Evolutionary conservation across 2,329 filamentous ascomycete species (phyloP).

Genomic region (Colletotrichum sp.): DNA sequence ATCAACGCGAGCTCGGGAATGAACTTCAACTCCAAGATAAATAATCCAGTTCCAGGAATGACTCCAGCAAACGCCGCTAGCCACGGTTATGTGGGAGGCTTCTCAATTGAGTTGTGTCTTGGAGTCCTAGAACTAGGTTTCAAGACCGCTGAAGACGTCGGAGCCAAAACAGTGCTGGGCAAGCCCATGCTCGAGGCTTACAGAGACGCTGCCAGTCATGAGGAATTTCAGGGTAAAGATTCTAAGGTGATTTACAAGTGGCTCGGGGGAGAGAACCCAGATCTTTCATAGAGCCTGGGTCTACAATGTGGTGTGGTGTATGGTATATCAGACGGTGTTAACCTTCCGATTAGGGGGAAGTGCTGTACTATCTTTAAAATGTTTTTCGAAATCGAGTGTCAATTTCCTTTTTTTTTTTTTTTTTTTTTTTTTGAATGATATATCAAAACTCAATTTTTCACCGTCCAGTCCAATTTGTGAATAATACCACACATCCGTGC

Average conservation of each 20-base stretch:
- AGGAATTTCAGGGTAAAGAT: background rate
- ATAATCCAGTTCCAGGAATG: background rate
- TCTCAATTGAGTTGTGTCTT: slow-evolving; percentile 21
- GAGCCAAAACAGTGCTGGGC: background rate
- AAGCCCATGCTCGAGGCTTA: background rate
- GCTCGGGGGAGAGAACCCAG: background rate
- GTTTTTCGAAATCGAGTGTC: background rate
- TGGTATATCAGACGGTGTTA: background rate
- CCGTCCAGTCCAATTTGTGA: background rate
- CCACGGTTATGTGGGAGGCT: background rate
- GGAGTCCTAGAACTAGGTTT: slow-evolving; percentile 19
- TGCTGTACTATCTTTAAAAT: background rate
- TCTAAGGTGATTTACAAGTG: background rate
- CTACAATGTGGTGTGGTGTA: background rate
- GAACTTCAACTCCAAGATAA: slow-evolving; percentile 7
- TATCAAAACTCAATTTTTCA: background rate
- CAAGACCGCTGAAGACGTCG: background rate
- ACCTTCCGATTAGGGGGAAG: background rate
- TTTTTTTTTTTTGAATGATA: background rate
- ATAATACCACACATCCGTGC: background rate
- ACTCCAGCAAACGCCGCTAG: slow-evolving; percentile 9
- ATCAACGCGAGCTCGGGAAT: slow-evolving; percentile 22
- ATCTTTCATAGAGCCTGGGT: background rate
- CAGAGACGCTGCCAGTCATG: background rate
- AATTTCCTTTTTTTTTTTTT: background rate